Base-by-base conservation (phyloP, 2,329 filamentous ascomycete genomes). In the Emericellopsis atlantica region DNA sequence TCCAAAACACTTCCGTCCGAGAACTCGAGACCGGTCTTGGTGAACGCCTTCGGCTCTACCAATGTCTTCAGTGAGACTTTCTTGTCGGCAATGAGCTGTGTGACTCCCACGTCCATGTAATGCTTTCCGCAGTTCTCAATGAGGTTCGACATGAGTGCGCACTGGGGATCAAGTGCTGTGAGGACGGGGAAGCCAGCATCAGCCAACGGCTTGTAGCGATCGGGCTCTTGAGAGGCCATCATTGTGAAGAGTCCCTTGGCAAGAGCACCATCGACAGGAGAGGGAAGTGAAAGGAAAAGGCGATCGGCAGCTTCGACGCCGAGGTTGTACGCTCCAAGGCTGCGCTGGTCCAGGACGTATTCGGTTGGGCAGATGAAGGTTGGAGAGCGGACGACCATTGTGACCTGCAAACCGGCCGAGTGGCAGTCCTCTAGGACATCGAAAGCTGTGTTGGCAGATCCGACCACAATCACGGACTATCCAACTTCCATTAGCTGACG, bases 381-480 rank as follows among this genome's bases (percentile, higher is more conserved):
- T 4, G 54, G 52, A 0, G 59, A 61, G 2, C 61, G 54, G 10
- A 46, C 56, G 2, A 56, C 36, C 50, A 65, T 61, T 18, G 59
- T 63, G 0, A 55, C 54, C 15, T 44, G n/a, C 2, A 61, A 48
- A 2, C 53, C 53, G 2, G 55, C 51, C 2, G 43, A 34, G 37
- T 55, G 43, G 41, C 57, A 61, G 42, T 64, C 58, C 14, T 54
- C 49, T 24, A 60, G 45, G 2, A 64, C 48, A 47, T 66, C 61
- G 39, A 67, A 66, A 6, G 58, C 63, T 2, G 59, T 62, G 43
- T 65, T 66, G n/a, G 59, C 60, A 2, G 62, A 60, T 15, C 62
- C 63, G 26, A 62, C 49, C 7, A 64, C 47, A 10, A 55, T 36
- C 10, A 56, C 58, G 2, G 56, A 52, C 54, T 47, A 22, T 3